These are phyloP conservation scores for Aaosphaeria arxii DNA, from an alignment of 2,329 filamentous ascomycete species.

Conservation along the genomic window DNA sequence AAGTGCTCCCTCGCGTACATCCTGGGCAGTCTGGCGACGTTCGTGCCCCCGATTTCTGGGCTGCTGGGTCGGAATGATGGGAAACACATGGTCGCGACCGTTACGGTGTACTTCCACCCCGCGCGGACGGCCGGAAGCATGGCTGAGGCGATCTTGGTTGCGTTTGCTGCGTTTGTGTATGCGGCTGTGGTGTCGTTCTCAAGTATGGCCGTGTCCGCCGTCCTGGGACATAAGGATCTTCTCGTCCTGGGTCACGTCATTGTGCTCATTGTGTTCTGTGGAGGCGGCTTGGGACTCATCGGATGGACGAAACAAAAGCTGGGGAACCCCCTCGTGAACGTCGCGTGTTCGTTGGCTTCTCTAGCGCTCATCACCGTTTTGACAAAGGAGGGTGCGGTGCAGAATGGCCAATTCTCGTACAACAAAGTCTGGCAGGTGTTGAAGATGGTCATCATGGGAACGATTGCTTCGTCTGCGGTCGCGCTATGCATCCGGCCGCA, in stretches of 20 bases:
- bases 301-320: constrained; percentile 83
- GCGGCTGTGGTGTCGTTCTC: constrained; percentile 71
- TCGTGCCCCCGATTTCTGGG: constrained; percentile 68
- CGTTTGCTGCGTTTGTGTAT: constrained; percentile 75
- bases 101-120: constrained; percentile 94
- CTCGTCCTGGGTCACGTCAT: constrained; percentile 72
- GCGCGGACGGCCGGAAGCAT: constrained; percentile 84
- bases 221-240: constrained; percentile 68
- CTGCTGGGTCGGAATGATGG: constrained; percentile 82
- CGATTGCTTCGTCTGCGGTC: constrained; percentile 49
- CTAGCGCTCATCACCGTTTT: constrained; percentile 86
- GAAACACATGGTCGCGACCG: constrained; percentile 89
- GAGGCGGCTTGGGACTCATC: constrained; percentile 80
- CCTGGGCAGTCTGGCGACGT: constrained; percentile 81
- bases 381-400: constrained; percentile 87
- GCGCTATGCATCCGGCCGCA: constrained; percentile 73
- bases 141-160: constrained; percentile 78
- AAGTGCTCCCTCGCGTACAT: constrained; percentile 92
- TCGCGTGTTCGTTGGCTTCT: constrained; percentile 75
- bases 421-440: constrained; percentile 73
- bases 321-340: constrained; percentile 76
- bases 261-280: constrained; percentile 79
- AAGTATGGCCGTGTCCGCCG: constrained; percentile 84
- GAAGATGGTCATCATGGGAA: constrained; percentile 56
- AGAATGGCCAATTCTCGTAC: constrained; percentile 76